Evolutionary conservation across 176 grass and related monocot genomes (phyloP).

Genomic region (Aegilops sharonensis): DNA sequence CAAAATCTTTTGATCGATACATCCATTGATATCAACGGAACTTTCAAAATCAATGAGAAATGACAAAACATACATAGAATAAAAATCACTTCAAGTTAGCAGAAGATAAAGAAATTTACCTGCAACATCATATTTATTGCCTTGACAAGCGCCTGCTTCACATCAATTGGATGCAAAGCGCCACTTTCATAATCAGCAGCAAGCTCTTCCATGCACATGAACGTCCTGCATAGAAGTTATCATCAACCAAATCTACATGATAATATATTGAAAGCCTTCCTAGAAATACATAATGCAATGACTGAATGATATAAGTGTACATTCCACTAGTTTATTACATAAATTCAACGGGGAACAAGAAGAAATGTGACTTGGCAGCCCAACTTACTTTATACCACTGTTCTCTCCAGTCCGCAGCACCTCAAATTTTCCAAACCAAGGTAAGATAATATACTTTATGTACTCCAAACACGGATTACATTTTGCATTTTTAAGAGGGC

Average conservation of each 20-base stretch:
- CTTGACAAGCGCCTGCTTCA: slow-evolving; percentile 51
- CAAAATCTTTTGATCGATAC: no score
- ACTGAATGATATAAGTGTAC: not conserved
- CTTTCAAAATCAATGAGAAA: no score
- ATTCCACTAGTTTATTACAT: no score
- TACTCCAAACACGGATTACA: slow-evolving; percentile 58
- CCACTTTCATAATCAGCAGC: slow-evolving; percentile 45
- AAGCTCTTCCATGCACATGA: slow-evolving; percentile 42
- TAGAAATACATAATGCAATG: not conserved
- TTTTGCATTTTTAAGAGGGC: not conserved
- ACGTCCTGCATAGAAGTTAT: slow-evolving; percentile 25
- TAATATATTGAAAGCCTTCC: slow-evolving; percentile 11
- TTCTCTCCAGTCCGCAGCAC: no score
- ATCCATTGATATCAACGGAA: no score
- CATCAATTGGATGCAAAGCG: slow-evolving; percentile 43
- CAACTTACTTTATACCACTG: slow-evolving; percentile 31
- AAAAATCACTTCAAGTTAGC: no score
- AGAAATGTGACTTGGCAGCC: slow-evolving; percentile 16
- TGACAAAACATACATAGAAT: no score
- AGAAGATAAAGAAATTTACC: no score
- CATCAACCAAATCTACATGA: not conserved
- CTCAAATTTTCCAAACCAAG: not conserved
- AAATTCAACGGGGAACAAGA: not conserved
- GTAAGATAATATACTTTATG: slow-evolving; percentile 49
- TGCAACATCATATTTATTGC: slow-evolving; percentile 36